These are phyloP conservation scores for Fusarium nanum DNA, from an alignment of 2,329 filamentous ascomycete species.

Conservation along the genomic window DNA sequence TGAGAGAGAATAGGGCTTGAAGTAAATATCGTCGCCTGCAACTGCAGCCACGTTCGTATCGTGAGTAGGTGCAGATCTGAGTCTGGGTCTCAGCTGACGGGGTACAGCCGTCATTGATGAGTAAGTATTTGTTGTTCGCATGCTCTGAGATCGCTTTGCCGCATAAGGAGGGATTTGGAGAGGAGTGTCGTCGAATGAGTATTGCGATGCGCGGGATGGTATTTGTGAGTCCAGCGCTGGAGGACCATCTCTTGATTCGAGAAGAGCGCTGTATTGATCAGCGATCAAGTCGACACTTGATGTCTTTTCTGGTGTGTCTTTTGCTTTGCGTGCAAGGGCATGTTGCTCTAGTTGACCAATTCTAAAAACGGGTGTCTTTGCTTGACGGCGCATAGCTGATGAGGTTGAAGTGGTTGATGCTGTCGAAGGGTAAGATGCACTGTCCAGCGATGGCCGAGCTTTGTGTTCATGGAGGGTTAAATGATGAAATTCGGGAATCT, in stretches of 20 bases:
- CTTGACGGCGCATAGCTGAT: slow-evolving; percentile 57
- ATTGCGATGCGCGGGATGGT: slow-evolving; percentile 18
- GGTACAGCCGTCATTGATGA: slow-evolving; percentile 43
- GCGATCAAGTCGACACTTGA: slow-evolving; percentile 62
- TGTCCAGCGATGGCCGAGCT: slow-evolving; percentile 44
- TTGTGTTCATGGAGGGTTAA: slow-evolving; percentile 36
- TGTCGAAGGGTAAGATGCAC: slow-evolving; percentile 46
- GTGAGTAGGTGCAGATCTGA: slow-evolving; percentile 55
- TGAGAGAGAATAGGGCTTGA: slow-evolving; percentile 58
- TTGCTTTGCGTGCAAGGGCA: slow-evolving; percentile 35
- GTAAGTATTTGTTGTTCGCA: slow-evolving; percentile 21
- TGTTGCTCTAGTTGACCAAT: slow-evolving; percentile 62
- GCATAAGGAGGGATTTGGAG: slow-evolving; percentile 32
- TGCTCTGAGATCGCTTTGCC: slow-evolving; percentile 14
- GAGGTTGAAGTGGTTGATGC: slow-evolving; percentile 51
- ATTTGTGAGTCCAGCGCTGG: slow-evolving; percentile 51
- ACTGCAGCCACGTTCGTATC: slow-evolving; percentile 60
- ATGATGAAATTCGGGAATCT: slow-evolving; percentile 46
- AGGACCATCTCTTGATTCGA: slow-evolving; percentile 53
- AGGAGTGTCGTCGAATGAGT: slow-evolving; percentile 23
- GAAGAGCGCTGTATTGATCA: slow-evolving; percentile 62
- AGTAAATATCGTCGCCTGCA: slow-evolving; percentile 61
- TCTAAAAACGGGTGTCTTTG: slow-evolving; percentile 63
- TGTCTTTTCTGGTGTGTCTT: slow-evolving; percentile 48
- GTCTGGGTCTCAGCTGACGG: slow-evolving; percentile 23